Base-by-base conservation (phyloP, 2,329 filamentous ascomycete genomes). In the Fusarium phyllophilum region DNA sequence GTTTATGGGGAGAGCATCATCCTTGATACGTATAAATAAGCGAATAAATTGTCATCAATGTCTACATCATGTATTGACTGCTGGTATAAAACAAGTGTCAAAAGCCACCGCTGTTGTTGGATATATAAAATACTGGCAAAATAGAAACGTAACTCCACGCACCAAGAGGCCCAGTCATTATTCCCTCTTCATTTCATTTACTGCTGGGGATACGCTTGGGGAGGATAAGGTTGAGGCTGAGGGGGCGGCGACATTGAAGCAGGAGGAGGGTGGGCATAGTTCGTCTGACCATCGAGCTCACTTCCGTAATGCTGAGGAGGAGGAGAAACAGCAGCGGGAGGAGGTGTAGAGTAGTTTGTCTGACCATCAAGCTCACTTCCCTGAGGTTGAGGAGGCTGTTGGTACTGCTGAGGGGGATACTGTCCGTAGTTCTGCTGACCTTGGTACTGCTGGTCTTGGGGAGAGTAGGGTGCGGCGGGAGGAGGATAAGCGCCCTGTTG, bases 401-500 rank as follows among this genome's bases (percentile, higher is more conserved):
- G 70, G 15, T 70, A 68, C 49, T 68, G 73, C 48, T 78, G 79
- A 5, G 72, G 70, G 18, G 75, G 70, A 9, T 77, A 77, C 24
- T 78, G 78, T 34, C 51, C 68, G 8, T 70, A 62, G 58, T 62
- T 70, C 45, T 72, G 77, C 56, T 73, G 70, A 0, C 60, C 61
- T 4, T 75, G 68, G 49, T 62, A 72, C 18, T 70, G 70, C 42
- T 77, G 77, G 0, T 76, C 73, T 49, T 76, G 78, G 1, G 77
- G 74, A 29, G 78, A 68, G 38, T 78, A 77, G 17, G 71, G 54
- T 6, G 70, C 55, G 15, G 67, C 48, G 12, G 77, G 76, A 33
- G 77, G 72, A 22, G 77, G 75, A 39, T 79, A 81, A 6, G 74
- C 70, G 20, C 77, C 59, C 44, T 79, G 74, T 60, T 77, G 77